Percentiles rank a stretch among this genome's conserved stretches.
Evolutionary conservation across 192 early-diverging fungal species (phyloP).

Genomic region (Coemansia sp.): DNA sequence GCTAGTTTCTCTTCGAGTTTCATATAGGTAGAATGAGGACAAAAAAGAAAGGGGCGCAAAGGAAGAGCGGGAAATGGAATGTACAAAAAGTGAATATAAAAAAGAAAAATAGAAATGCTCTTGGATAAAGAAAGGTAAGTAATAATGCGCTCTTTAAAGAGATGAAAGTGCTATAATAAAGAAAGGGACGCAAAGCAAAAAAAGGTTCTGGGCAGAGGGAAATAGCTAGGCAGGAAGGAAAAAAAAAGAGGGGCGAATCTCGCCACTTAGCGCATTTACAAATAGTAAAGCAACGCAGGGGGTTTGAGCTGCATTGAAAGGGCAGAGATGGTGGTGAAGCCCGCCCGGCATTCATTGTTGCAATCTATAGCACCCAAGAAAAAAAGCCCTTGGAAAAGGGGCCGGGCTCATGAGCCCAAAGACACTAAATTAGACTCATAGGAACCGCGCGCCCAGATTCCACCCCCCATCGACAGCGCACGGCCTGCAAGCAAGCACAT

Average conservation of each 20-base stretch:
- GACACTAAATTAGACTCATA: constrained; percentile 6
- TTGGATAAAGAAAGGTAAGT: constrained; percentile 12
- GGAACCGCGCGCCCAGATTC: neutral
- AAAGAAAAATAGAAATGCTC: constrained; percentile 13
- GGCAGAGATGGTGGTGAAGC: neutral
- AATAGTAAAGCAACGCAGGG: constrained; percentile 4
- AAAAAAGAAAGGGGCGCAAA: neutral
- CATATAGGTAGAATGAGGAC: constrained; percentile 15
- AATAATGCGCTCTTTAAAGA: constrained; percentile 5
- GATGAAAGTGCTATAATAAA: neutral
- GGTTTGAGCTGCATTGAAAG: constrained; percentile 2
- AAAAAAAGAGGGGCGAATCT: neutral
- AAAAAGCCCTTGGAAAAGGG: neutral
- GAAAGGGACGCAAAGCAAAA: neutral
- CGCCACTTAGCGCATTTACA: neutral
- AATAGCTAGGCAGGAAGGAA: neutral
- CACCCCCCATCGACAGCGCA: constrained; percentile 2
- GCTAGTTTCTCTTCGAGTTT: constrained; percentile 46
- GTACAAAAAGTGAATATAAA: constrained; percentile 1
- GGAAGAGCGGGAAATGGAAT: neutral
- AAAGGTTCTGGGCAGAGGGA: neutral
- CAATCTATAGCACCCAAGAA: neutral
- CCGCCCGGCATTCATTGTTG: constrained; percentile 3
- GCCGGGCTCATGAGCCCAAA: neutral
- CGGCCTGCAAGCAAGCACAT: constrained; percentile 10